These are phyloP conservation scores for Dillenia suffruticosa DNA, from an alignment of 164 flowering plant genomes.

Conservation along the genomic window DNA sequence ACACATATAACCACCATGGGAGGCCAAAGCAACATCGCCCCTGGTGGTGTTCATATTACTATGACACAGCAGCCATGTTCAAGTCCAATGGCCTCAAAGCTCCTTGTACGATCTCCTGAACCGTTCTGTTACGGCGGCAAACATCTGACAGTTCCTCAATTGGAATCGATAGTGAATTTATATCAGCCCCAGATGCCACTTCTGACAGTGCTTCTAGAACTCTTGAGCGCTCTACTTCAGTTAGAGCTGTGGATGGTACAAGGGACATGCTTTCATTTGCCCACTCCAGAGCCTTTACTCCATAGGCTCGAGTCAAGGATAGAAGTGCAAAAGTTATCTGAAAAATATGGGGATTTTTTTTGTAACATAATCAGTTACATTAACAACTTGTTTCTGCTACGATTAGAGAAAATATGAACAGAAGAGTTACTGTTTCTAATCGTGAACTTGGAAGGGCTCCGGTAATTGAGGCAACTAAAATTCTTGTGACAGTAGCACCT, in stretches of 20 bases:
- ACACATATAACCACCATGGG: too few species aligned
- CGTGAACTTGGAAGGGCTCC: conserved; percentile 96
- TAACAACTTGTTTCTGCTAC: neutral
- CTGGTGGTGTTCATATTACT: conserved; percentile 12
- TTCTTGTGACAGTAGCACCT: conserved; percentile 70
- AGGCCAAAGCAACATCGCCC: conserved; percentile 26
- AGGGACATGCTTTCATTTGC: conserved; percentile 56
- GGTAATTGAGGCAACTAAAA: conserved; percentile 80
- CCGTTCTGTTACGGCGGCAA: conserved; percentile 84
- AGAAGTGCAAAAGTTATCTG: conserved; percentile 77
- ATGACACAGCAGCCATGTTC: conserved; percentile 49
- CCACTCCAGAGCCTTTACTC: conserved; percentile 71
- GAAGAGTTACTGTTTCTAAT: conserved; percentile 57
- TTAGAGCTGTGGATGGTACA: conserved; percentile 74
- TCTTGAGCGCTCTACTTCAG: conserved; percentile 66
- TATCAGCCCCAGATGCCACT: conserved; percentile 62
- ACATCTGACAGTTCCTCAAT: conserved; percentile 88
- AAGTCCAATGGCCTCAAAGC: conserved; percentile 86
- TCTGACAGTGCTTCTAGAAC: conserved; percentile 76
- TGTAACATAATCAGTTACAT: neutral
- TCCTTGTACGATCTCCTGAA: conserved; percentile 93
- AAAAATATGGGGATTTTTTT: neutral
- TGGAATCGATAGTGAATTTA: conserved; percentile 39
- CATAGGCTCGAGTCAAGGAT: conserved; percentile 65
- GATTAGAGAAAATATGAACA: conserved; percentile 1